phyloP scores from a whole-genome alignment of 305 asterid genomes.

The Fraxinus floribunda region DNA sequence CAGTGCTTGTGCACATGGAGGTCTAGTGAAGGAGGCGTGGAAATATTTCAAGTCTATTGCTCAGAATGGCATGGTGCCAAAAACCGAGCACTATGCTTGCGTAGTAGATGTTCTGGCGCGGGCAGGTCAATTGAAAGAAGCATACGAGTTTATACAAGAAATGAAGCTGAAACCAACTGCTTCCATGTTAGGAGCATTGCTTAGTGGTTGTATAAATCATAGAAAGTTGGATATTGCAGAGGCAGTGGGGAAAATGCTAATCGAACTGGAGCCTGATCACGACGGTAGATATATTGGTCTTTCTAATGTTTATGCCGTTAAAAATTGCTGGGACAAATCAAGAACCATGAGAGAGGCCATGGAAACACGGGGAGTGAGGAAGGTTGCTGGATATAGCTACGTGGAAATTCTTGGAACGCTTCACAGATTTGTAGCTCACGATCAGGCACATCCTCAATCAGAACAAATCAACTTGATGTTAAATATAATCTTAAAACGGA shows the following conservation, averaged over 20 bases:
- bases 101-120: conserved; percentile 85
- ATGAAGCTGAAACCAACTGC: conserved; percentile 63
- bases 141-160: conserved; percentile 42
- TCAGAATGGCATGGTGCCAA: conserved; percentile 52
- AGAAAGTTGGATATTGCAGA: conserved; percentile 64
- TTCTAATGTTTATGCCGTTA: conserved; percentile 65
- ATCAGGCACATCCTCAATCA: conserved; percentile 49
- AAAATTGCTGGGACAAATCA: conserved; percentile 67
- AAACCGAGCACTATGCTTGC: conserved; percentile 77
- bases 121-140: conserved; percentile 59
- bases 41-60: conserved; percentile 43
- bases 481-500: conserved; percentile 39
- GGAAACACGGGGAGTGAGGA: conserved; percentile 78
- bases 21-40: conserved; percentile 68
- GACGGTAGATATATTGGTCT: conserved; percentile 83
- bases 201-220: conserved; percentile 71
- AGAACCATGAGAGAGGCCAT: conserved; percentile 58
- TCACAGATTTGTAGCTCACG: conserved; percentile 72
- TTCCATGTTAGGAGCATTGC: conserved; percentile 73
- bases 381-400: conserved; percentile 62
- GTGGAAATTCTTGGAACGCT: conserved; percentile 63
- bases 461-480: conserved; percentile 52
- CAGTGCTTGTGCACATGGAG: conserved; percentile 81
- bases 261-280: conserved; percentile 65
- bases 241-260: conserved; percentile 61